Base-by-base conservation (phyloP, 176 grass and related monocot species). In the Paspalum vaginatum region DNA sequence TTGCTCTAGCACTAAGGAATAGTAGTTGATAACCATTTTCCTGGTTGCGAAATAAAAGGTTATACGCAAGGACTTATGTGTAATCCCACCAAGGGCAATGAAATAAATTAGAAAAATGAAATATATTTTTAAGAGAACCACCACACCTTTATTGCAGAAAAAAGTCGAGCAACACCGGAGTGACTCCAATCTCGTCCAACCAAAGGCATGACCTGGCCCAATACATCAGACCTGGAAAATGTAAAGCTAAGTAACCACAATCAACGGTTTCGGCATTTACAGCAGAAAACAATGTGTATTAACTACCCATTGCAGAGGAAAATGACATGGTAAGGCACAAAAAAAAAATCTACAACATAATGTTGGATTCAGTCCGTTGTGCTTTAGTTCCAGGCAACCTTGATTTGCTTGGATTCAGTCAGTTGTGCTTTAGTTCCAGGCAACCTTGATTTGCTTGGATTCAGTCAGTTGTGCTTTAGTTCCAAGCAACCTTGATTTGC, bases 141-240 rank as follows among this genome's bases (percentile, higher is more conserved):
- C 27, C 63, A 85, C 52, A 99, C 96, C 79, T 95, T 99, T 84
- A 95, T 99, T 62, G 93, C 93, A 54, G 75, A 99, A 83, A 99
- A 99, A 81, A 99, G 97, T 52, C 93, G 75, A 83, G 97, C 97
- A 57, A 99, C 97, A 37, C 97, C 93, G 81, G 68, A 93, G 66
- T 99, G 97, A 76, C 93, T 99, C 97, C 97, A 96, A 82, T 99
- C 97, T 82, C 89, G 88, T 81, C 97, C 97, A 85, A 99, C 93
- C 60, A 99, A 88, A 77, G 90, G 97, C 97, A 99, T 99, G 79
- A 99, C 94, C 84, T 99, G 97, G 56, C 97, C 97, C 20, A 99
- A 68, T 43, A 99, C 93, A 83, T 99, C 97, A 80, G 97, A 99
- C 85, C 97, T 99, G 68, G 86, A 85, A 41, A 83, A 79, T 67